phyloP scores from a whole-genome alignment of 2,329 filamentous ascomycete species.

The Coleophoma cylindrospora region DNA sequence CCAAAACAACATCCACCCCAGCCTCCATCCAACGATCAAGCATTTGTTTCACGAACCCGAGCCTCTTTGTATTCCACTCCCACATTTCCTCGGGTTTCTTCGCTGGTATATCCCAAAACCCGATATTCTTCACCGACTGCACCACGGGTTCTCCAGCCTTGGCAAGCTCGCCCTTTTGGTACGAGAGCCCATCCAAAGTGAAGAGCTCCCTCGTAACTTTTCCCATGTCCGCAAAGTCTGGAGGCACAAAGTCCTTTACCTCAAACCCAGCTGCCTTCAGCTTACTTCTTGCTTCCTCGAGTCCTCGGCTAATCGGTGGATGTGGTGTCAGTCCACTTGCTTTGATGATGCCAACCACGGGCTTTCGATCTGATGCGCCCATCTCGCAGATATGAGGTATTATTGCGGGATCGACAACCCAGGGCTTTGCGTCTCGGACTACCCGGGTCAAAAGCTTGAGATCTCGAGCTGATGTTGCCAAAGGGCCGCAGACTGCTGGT shows the following conservation, averaged over 20 bases:
- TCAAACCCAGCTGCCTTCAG: slow-evolving; percentile 23
- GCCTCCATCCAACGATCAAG: slow-evolving; percentile 30
- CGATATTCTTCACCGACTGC: slow-evolving; percentile 26
- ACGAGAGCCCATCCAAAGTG: slow-evolving; percentile 30
- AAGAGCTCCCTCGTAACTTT: slow-evolving; percentile 27
- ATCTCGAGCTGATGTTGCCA: slow-evolving; percentile 78
- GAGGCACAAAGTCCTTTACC: slow-evolving; percentile 25
- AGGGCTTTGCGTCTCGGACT: slow-evolving; percentile 73
- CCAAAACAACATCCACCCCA: slow-evolving; percentile 24
- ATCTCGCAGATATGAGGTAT: slow-evolving; percentile 14
- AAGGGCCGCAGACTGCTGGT: slow-evolving; percentile 80
- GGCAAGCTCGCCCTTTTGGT: slow-evolving; percentile 24
- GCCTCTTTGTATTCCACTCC: slow-evolving; percentile 28
- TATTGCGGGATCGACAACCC: slow-evolving; percentile 43
- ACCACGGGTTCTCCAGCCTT: slow-evolving; percentile 28
- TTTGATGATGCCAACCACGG: slow-evolving; percentile 25
- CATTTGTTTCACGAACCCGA: slow-evolving; percentile 27
- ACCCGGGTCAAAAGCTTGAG: slow-evolving; percentile 74
- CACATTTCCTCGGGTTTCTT: slow-evolving; percentile 29
- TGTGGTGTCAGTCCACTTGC: slow-evolving; percentile 25
- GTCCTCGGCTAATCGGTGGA: slow-evolving; percentile 23
- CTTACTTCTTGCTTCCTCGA: slow-evolving; percentile 22
- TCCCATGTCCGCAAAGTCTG: slow-evolving; percentile 25
- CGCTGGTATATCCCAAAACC: slow-evolving; percentile 26
- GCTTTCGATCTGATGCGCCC: slow-evolving; percentile 13